Evolutionary conservation across 2,329 filamentous ascomycete genomes (phyloP), one percentile per base, ranked within the genome.

Genomic region (Pleoardoris graminearum): DNA sequence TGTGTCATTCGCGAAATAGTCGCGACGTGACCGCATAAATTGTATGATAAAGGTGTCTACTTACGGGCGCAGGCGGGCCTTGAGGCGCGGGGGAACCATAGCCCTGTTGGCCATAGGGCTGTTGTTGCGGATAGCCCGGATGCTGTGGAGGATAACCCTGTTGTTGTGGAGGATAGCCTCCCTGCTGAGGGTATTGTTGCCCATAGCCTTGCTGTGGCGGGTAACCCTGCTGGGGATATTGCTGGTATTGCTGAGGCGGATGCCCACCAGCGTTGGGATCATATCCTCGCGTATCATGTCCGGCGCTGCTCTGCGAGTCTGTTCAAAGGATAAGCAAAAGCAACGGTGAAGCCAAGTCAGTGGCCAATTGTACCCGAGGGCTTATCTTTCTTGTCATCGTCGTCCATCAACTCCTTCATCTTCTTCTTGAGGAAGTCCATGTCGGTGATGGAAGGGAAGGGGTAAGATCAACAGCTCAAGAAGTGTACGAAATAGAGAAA

Each of bases 371-470:
- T 47, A 60, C 50, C 64, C 51, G 55, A 59, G 49, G 48, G 66
- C 53, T 59, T 68, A 32, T 71, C 62, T 39, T 70, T 59, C 57
- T 70, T 64, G 57, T 70, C 62, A 54, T 75, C 71, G 39, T 76
- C 71, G 48, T 75, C 71, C 50, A 76, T 65, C 55, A 77, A 67
- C 56, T 77, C 75, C 58, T 75, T 75, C 63, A 75, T 77, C 57
- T 77, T 72, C 55, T 78, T 77, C 64, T 76, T 77, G 58, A 77
- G 70, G 55, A 78, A 78, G 48, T 76, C 76, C 76, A 78, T 77
- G 37, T 7, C 50, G 47, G 43, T 22, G 22, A 39, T 22, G 32
- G 37, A 25, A 55, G 42, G 29, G 27, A 17, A 22, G 27, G 14
- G 10, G 36, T 35, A 39, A 35, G 8, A 11, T 21, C 17, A 25